Conservation (phyloP, 192 early-diverging fungal species). For the Nowakowskiella sp. region DNA sequence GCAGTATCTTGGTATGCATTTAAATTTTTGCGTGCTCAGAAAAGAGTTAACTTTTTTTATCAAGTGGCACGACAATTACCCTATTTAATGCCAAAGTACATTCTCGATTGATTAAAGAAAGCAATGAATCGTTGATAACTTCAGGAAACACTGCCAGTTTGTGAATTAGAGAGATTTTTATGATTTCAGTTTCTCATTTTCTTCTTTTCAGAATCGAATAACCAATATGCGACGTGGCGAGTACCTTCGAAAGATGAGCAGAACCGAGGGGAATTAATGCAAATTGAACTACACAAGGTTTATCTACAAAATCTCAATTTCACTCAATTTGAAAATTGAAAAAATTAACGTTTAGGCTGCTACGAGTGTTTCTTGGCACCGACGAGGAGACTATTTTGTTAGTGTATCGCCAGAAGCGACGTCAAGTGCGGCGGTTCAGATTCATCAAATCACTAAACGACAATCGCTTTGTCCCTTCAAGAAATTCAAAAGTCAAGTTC, state of each 20-base stretch:
- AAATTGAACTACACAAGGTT: slow-evolving; percentile 19
- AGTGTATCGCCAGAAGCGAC: slow-evolving; percentile 75
- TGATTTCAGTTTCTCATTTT: too few relatives aligned
- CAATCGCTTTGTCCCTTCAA: slow-evolving; percentile 88
- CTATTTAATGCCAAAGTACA: too few relatives aligned
- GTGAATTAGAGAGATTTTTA: too few relatives aligned
- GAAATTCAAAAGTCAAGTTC: slow-evolving; percentile 80
- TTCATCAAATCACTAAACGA: slow-evolving; percentile 87
- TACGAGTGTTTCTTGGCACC: slow-evolving; percentile 85
- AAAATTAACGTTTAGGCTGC: slow-evolving; percentile 35
- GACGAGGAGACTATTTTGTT: slow-evolving; percentile 93
- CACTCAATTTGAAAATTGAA: neutral
- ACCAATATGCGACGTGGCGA: slow-evolving; percentile 42
- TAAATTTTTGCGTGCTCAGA: neutral
- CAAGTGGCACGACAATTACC: slow-evolving; percentile 7
- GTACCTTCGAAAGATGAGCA: slow-evolving; percentile 41
- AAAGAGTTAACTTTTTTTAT: slow-evolving; percentile 5
- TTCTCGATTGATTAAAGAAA: too few relatives aligned
- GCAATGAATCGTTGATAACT: slow-evolving; percentile 9
- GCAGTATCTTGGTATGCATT: slow-evolving; percentile 53
- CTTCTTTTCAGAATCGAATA: slow-evolving; percentile 9
- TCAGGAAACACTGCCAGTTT: neutral
- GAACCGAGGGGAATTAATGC: slow-evolving; percentile 30
- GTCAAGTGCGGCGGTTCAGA: slow-evolving; percentile 58
- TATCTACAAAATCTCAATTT: neutral